Base-by-base conservation (phyloP, 345 rosid genomes). In the Eutrema japonicum region DNA sequence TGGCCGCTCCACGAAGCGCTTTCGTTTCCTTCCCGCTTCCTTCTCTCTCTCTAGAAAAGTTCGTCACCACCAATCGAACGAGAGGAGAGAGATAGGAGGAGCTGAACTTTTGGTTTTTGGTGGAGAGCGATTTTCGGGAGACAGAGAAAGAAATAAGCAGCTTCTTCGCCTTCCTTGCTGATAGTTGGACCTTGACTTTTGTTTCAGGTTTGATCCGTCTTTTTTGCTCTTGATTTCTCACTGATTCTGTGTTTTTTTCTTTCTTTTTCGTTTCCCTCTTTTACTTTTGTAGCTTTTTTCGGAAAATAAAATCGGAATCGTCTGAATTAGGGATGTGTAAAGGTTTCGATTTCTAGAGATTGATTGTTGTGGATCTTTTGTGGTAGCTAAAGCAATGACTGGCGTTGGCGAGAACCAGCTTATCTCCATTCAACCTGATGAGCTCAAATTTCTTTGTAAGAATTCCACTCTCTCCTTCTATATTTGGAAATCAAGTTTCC, bases 361-460 rank as follows among this genome's bases (percentile, higher is more conserved):
- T 73, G 70, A 61, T 66, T 48, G 36, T 43, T 6, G 53, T 48
- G 1, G 59, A 66, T 73, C 32, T 56, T 77, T 50, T 38, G 64
- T 46, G 66, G 32, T 50, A 50, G 72, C 74, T 66, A 37, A 56
- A 77, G 71, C 78, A 77, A 88, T 88, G 93, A 66, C 83, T 70
- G 87, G 86, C 61, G 85, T 74, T 68, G 88, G 80, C 66, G 87
- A 82, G 74, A 86, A 83, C 32, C 87, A 81, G 78, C 75, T 95
- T 71, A 85, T 95, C 88, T 87, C 96, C 38, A 87, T 95, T 75
- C 97, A 90, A 74, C 99, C 99, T 55, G 95, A 88, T 33, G 98
- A 95, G 75, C 94, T 95, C 86, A 90, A 82, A 79, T 92, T 95
- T 79, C 69, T 72, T 14, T 84, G 99, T 95, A 85, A 41, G 85